These are phyloP conservation scores for Lactifluus volemus DNA, from an alignment of 768 basidiomycete species.

Conservation along the genomic window DNA sequence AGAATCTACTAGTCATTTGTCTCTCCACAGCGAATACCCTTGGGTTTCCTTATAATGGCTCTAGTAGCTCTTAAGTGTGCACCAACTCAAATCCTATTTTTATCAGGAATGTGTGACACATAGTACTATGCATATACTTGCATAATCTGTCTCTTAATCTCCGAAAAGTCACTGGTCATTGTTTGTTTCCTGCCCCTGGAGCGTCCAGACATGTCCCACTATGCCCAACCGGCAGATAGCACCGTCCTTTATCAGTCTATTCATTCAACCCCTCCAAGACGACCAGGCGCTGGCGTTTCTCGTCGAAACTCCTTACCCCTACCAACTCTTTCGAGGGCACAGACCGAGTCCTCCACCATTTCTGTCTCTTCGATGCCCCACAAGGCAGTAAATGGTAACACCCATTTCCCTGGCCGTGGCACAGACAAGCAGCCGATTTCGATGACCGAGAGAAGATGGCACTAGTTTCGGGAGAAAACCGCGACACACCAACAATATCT, in stretches of 20 bases:
- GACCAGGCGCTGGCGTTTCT: slow-evolving; percentile 17
- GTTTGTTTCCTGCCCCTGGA: neutral
- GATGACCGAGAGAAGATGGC: slow-evolving; percentile 16
- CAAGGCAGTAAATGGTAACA: neutral
- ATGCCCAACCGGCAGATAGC: slow-evolving; percentile 4
- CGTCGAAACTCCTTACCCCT: slow-evolving; percentile 8
- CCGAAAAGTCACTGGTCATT: neutral
- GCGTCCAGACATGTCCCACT: slow-evolving; percentile 9
- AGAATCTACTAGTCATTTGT: too few species aligned
- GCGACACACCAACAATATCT: neutral
- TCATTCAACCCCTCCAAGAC: slow-evolving; percentile 13
- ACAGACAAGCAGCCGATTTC: neutral
- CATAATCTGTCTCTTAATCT: neutral
- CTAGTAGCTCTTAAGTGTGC: neutral
- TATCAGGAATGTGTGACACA: slow-evolving; percentile 9
- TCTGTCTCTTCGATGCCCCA: neutral
- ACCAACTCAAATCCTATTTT: neutral
- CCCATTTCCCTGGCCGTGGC: slow-evolving; percentile 13
- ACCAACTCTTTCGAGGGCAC: slow-evolving; percentile 11
- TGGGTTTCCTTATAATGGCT: neutral
- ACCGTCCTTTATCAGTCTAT: slow-evolving; percentile 14
- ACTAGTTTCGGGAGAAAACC: slow-evolving; percentile 10
- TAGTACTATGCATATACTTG: neutral
- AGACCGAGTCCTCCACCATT: slow-evolving; percentile 4
- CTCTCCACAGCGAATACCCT: too few species aligned